These are phyloP conservation scores for Schizochytrium sp. DNA, from an alignment of 108 stramenopile genomes.

Conservation along the genomic window DNA sequence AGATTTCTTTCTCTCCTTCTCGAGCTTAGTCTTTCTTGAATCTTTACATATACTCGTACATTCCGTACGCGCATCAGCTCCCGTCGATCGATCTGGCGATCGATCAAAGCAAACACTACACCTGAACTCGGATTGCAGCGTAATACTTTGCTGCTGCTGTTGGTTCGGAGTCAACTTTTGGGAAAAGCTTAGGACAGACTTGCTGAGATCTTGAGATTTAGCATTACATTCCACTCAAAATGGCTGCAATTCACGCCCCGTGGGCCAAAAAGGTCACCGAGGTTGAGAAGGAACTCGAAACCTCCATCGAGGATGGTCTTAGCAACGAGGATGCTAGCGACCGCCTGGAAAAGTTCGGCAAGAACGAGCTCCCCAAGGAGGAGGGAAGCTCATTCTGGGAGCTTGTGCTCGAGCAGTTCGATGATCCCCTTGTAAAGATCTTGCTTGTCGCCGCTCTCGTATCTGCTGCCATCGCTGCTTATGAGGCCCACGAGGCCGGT, in stretches of 20 bases:
- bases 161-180: too few species aligned
- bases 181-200: too few species aligned
- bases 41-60: too few species aligned
- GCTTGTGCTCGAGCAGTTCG: constrained; percentile 60
- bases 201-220: too few species aligned
- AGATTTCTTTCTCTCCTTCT: too few species aligned
- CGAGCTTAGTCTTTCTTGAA: too few species aligned
- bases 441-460: constrained; percentile 44
- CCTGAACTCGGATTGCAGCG: too few species aligned
- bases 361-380: constrained; percentile 61
- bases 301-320: constrained; percentile 39
- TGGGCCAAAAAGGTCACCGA: constrained; percentile 6
- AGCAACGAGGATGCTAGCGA: not conserved
- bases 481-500: constrained; percentile 41
- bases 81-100: too few species aligned
- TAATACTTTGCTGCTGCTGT: too few species aligned
- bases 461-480: constrained; percentile 37
- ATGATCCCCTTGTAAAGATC: constrained; percentile 60
- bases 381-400: constrained; percentile 54
- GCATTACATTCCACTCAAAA: not conserved
- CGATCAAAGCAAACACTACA: too few species aligned
- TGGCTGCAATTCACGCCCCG: constrained; percentile 47
- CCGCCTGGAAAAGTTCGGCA: constrained; percentile 39
- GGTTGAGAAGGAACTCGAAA: constrained; percentile 39
- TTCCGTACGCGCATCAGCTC: too few species aligned